phyloP scores from a whole-genome alignment of 2,329 filamentous ascomycete species.

The Fusarium sp. region DNA sequence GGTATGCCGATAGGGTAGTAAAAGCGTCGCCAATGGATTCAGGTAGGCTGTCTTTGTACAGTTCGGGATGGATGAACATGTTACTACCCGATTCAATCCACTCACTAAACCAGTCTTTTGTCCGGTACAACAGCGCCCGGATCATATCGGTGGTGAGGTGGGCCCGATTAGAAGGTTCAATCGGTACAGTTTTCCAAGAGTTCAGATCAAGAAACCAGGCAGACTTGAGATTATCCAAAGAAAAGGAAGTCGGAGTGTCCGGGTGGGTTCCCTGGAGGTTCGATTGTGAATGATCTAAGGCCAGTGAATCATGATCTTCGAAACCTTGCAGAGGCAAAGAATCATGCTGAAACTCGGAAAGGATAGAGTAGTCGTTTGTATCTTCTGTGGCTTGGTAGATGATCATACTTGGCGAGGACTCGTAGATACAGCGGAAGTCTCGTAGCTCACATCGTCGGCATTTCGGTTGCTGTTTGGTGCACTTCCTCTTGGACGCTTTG shows the following conservation, averaged over 20 bases:
- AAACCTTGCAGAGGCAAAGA: too few relatives aligned
- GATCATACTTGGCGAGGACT: conserved; percentile 19
- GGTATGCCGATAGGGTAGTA: conserved; percentile 27
- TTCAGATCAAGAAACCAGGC: conserved; percentile 34
- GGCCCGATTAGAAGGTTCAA: neutral
- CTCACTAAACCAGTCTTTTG: conserved; percentile 24
- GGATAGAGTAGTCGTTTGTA: fast-evolving
- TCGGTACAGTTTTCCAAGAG: conserved; percentile 14
- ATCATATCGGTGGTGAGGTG: conserved; percentile 19
- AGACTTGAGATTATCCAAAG: conserved; percentile 26
- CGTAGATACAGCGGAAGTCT: conserved; percentile 42
- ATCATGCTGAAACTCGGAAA: neutral
- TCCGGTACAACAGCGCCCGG: conserved; percentile 12
- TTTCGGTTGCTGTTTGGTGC: conserved; percentile 35
- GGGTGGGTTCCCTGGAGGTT: neutral
- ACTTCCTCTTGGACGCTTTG: conserved; percentile 40
- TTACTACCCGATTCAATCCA: conserved; percentile 33
- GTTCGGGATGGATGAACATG: conserved; percentile 24
- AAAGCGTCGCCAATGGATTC: conserved; percentile 28
- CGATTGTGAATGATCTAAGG: neutral
- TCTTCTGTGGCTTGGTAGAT: conserved; percentile 14
- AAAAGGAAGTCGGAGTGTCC: neutral
- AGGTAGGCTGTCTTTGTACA: conserved; percentile 27
- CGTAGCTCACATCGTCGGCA: conserved; percentile 40
- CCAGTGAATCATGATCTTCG: neutral